These are phyloP conservation scores for Panellus pusillus DNA, from an alignment of 768 basidiomycete species.

Conservation along the genomic window DNA sequence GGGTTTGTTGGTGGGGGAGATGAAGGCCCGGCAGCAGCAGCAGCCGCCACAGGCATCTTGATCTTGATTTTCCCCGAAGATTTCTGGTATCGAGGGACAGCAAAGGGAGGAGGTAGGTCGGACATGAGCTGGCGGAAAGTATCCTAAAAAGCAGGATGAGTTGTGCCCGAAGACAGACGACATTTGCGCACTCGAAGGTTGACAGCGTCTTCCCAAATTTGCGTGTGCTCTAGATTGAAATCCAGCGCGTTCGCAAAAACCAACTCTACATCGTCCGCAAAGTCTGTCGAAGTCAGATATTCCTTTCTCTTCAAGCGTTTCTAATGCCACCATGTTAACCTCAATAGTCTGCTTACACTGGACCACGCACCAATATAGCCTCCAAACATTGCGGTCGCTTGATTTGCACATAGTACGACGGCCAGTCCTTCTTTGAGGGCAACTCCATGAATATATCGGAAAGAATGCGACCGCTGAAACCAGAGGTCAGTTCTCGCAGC, in stretches of 20 bases:
- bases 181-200: conserved; percentile 51
- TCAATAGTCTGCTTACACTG: neutral
- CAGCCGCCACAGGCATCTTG: conserved; percentile 53
- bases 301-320: conserved; percentile 80
- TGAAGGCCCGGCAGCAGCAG: conserved; percentile 28
- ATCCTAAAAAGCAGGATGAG: conserved; percentile 45
- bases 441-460: conserved; percentile 82
- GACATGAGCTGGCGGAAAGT: conserved; percentile 75
- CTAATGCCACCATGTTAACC: conserved; percentile 40
- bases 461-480: conserved; percentile 59
- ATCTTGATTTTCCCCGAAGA: conserved; percentile 69
- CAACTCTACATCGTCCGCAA: conserved; percentile 84
- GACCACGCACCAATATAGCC: conserved; percentile 65
- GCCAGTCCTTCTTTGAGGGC: conserved; percentile 77
- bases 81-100: conserved; percentile 64
- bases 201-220: conserved; percentile 78
- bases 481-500: neutral
- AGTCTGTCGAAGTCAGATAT: conserved; percentile 65
- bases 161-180: conserved; percentile 4
- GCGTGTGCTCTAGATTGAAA: conserved; percentile 86
- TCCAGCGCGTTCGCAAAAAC: conserved; percentile 87
- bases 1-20: conserved; percentile 21
- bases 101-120: conserved; percentile 67
- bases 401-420: conserved; percentile 78
- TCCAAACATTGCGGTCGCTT: conserved; percentile 78